These are phyloP conservation scores for Colletotrichum sublineola DNA, from an alignment of 2,329 filamentous ascomycete species.

Conservation along the genomic window DNA sequence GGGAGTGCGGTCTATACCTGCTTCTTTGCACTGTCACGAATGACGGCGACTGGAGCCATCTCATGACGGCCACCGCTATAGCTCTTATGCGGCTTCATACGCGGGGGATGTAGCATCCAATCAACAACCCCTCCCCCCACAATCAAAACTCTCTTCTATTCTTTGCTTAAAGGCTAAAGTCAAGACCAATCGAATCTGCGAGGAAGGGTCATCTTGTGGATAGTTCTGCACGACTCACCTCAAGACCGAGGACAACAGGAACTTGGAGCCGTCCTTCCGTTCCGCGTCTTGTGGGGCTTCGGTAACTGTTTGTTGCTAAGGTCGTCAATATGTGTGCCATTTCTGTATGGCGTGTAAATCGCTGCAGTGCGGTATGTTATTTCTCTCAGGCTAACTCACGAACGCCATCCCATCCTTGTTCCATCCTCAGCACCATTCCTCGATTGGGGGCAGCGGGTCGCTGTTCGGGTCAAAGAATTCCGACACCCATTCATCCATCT, in stretches of 20 bases:
- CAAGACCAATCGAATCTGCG: constrained; percentile 28
- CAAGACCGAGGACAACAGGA: constrained; percentile 15
- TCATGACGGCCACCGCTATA: background rate
- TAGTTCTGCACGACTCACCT: constrained; percentile 31
- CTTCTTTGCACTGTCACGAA: background rate
- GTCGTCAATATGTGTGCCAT: constrained; percentile 32
- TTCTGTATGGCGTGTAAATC: constrained; percentile 4
- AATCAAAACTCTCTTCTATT: background rate
- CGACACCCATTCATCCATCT: constrained; percentile 11
- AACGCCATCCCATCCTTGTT: constrained; percentile 15
- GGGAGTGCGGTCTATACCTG: background rate
- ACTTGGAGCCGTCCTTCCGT: constrained; percentile 34
- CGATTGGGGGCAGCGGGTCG: constrained; percentile 8
- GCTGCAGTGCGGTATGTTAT: constrained; percentile 35
- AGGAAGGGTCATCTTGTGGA: constrained; percentile 22
- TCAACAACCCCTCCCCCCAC: background rate
- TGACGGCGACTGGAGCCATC: background rate
- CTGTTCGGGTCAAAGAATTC: constrained; percentile 29
- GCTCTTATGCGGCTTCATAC: background rate
- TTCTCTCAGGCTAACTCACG: constrained; percentile 41
- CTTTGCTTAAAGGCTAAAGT: constrained; percentile 11
- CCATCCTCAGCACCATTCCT: constrained; percentile 7
- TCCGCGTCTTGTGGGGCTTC: constrained; percentile 31
- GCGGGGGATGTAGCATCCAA: constrained; percentile 4
- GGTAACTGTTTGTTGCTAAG: constrained; percentile 25